Percentiles rank a stretch among this genome's conserved stretches.
These are phyloP conservation scores for Exophiala calicioides DNA, from an alignment of 2,329 filamentous ascomycete genomes.

Conservation along the genomic window DNA sequence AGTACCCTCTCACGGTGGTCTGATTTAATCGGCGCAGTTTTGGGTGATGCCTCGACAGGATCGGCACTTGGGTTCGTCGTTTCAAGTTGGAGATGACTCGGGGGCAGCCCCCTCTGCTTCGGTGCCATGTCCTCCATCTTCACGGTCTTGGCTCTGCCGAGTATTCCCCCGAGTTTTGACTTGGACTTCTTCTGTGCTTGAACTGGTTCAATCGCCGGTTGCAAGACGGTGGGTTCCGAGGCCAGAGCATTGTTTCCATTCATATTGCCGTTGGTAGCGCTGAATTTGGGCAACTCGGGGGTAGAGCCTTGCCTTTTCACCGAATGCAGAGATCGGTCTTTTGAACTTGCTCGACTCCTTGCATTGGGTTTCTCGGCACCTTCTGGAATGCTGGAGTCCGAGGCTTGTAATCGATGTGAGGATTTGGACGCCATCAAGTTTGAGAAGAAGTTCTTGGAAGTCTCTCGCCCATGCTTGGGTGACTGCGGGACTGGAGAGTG, in stretches of 20 bases:
- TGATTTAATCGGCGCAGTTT: conserved; percentile 59
- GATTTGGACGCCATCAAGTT: conserved; percentile 50
- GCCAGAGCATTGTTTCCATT: conserved; percentile 12
- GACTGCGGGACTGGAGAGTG: conserved; percentile 41
- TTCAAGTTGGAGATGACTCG: conserved; percentile 27
- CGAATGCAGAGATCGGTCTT: conserved; percentile 42
- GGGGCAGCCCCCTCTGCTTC: conserved; percentile 18
- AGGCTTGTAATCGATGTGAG: conserved; percentile 44
- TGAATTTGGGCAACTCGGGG: conserved; percentile 41
- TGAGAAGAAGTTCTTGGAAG: conserved; percentile 49
- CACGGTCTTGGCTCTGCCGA: conserved; percentile 48
- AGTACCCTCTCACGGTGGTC: conserved; percentile 65
- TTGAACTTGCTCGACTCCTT: conserved; percentile 46
- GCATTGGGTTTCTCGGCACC: conserved; percentile 30
- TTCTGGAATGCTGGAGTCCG: conserved; percentile 41
- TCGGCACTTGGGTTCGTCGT: conserved; percentile 34
- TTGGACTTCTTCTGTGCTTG: conserved; percentile 43
- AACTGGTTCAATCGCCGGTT: conserved; percentile 6
- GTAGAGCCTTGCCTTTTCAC: conserved; percentile 45
- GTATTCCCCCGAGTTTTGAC: conserved; percentile 47
- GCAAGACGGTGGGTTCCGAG: conserved; percentile 3
- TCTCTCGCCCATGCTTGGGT: conserved; percentile 46
- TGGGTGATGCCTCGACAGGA: conserved; percentile 37
- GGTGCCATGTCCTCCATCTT: conserved; percentile 41
- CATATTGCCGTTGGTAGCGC: conserved; percentile 27